Evolutionary conservation across 306 rosid species (phyloP), one percentile per base, ranked within the genome.

Genomic region (Lotus japonicus): DNA sequence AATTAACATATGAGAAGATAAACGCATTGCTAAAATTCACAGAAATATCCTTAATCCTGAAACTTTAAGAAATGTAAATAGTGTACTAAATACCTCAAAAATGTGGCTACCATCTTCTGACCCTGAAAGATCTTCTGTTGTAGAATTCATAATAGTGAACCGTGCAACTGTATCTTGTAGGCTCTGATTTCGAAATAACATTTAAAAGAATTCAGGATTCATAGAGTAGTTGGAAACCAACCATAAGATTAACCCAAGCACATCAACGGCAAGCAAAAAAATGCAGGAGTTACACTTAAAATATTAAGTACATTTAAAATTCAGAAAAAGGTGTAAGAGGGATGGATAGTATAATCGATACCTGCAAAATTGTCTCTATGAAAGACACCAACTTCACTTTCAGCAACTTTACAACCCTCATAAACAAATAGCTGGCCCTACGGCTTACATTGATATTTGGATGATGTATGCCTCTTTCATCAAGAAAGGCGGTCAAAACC

Each of bases 101-200:
- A 90, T 88, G 82, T 94, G 97, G 81, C 97, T 85, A 36, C 99
- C 97, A 81, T 94, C 99, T 82, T 94, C 99, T 63, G 95, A 82
- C 45, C 85, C 92, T 6, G 83, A 78, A 50, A 79, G 80, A 76
- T 78, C 91, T 72, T 87, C 88, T 16, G 79, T 35, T 38, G 87
- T 66, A 79, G 71, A 81, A 77, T 82, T 79, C 85, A 76, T 81
- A 57, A 80, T 76, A 57, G 97, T 90, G 77, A 88, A 87, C 50
- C 79, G 85, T 52, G 87, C 84, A 60, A 88, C 95, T 18, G 80
- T 82, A 75, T 88, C 97, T 54, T 82, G 85, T 64, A 94, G 85
- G 78, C 88, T 90, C 99, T 94, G 85, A 61, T 68, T 36, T 42
- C 59, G 70, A 72, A 43, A 72, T 58, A 31, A 66, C 33, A 64